phyloP scores from a whole-genome alignment of 345 rosid genomes.

The Euphorbia tirucalli region DNA sequence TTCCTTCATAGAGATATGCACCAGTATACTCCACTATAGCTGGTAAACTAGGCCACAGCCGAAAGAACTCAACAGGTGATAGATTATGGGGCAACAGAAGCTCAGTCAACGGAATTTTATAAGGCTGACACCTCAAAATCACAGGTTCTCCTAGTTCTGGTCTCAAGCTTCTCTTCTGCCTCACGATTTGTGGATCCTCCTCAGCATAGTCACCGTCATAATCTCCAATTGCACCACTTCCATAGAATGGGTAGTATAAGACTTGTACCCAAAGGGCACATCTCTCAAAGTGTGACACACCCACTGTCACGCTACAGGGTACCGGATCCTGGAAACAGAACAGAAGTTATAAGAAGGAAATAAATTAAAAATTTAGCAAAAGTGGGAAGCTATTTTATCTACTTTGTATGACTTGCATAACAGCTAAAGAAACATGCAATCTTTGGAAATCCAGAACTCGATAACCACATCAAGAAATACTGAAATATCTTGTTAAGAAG shows the following conservation, averaged over 20 bases:
- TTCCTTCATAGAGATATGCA: slow-evolving; percentile 85
- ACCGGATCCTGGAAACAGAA: slow-evolving; percentile 72
- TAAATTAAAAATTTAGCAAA: background rate
- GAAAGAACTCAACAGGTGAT: slow-evolving; percentile 96
- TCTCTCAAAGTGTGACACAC: slow-evolving; percentile 94
- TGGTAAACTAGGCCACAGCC: slow-evolving; percentile 98
- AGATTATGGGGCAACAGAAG: slow-evolving; percentile 91
- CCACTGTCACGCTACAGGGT: slow-evolving; percentile 87
- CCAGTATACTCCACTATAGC: slow-evolving; percentile 88
- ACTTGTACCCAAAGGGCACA: slow-evolving; percentile 97
- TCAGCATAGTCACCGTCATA: slow-evolving; percentile 86
- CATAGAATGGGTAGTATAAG: slow-evolving; percentile 89
- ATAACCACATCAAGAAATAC: background rate
- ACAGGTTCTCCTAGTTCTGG: slow-evolving; percentile 98
- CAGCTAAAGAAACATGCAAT: background rate
- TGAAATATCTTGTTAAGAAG: background rate
- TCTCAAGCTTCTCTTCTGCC: slow-evolving; percentile 76
- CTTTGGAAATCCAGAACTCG: background rate
- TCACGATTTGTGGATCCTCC: slow-evolving; percentile 80
- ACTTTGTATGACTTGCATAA: background rate
- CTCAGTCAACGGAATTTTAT: slow-evolving; percentile 93
- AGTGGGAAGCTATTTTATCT: background rate
- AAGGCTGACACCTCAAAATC: slow-evolving; percentile 90
- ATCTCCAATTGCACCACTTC: slow-evolving; percentile 73
- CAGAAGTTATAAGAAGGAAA: background rate